Evolutionary conservation across 768 basidiomycete genomes (phyloP).

Genomic region (Suillus bovinus): DNA sequence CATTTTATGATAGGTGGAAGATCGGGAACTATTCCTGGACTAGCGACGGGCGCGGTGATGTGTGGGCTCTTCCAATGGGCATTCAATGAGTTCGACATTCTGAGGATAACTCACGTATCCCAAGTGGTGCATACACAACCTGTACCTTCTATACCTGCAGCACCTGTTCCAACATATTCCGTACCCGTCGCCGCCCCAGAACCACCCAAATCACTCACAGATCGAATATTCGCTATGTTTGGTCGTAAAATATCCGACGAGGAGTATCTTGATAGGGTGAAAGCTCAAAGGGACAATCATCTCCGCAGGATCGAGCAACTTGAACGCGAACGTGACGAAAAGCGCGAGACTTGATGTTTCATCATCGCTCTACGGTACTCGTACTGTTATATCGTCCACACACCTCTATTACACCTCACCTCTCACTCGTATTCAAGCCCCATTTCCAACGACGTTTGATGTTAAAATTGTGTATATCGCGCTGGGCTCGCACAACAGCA

Average conservation of each 20-base stretch:
- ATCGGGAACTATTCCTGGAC: slow-evolving; percentile 56
- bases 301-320: slow-evolving; percentile 59
- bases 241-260: slow-evolving; percentile 62
- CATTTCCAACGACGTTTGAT: neutral
- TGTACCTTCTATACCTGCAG: neutral
- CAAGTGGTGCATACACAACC: slow-evolving; percentile 23
- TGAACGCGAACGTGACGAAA: slow-evolving; percentile 37
- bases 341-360: slow-evolving; percentile 11
- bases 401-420: neutral
- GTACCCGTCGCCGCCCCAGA: slow-evolving; percentile 5
- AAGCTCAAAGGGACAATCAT: slow-evolving; percentile 53
- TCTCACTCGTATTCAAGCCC: neutral
- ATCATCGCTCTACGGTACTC: neutral
- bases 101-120: slow-evolving; percentile 59
- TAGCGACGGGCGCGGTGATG: slow-evolving; percentile 55
- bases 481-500: neutral
- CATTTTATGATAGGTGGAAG: slow-evolving; percentile 52
- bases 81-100: slow-evolving; percentile 67
- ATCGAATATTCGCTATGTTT: slow-evolving; percentile 37
- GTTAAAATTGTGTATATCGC: neutral
- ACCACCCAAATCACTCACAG: slow-evolving; percentile 24
- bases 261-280: slow-evolving; percentile 64
- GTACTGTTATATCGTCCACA: neutral
- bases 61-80: slow-evolving; percentile 66
- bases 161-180: neutral